Percentiles rank a stretch among this genome's conserved stretches.
Conservation (phyloP, 192 early-diverging fungal species). For the Rhizophagus clarus region DNA sequence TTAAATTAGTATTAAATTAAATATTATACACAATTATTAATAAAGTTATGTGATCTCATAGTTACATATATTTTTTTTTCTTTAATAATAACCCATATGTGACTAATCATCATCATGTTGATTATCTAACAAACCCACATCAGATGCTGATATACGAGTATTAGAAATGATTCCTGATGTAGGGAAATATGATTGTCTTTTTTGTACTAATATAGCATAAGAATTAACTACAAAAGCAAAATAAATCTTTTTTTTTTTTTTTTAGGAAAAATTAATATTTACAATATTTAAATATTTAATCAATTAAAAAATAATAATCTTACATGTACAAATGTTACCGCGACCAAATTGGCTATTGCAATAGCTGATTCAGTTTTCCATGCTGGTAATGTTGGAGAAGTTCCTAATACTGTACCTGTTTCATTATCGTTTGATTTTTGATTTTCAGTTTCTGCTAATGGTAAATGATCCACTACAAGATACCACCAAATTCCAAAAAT, state of each 20-base stretch:
- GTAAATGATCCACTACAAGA: not conserved
- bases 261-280: too few relatives aligned
- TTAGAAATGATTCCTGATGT: not conserved
- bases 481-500: constrained; percentile 14
- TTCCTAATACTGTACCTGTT: not conserved
- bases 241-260: not conserved
- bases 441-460: not conserved
- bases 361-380: constrained; percentile 12
- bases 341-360: not conserved
- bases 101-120: not conserved
- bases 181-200: not conserved
- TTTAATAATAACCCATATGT: too few relatives aligned
- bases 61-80: too few relatives aligned
- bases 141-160: not conserved
- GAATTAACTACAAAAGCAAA: not conserved
- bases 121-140: not conserved
- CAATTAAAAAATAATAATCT: not conserved
- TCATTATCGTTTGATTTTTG: not conserved
- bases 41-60: too few relatives aligned
- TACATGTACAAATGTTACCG: not conserved
- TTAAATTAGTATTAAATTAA: too few relatives aligned
- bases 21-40: too few relatives aligned
- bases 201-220: not conserved
- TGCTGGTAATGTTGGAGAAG: not conserved
- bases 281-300: not conserved